Percentiles rank a stretch among this genome's conserved stretches.
Conservation (phyloP, 2,329 filamentous ascomycete species). For the Pseudocercospora musae region DNA sequence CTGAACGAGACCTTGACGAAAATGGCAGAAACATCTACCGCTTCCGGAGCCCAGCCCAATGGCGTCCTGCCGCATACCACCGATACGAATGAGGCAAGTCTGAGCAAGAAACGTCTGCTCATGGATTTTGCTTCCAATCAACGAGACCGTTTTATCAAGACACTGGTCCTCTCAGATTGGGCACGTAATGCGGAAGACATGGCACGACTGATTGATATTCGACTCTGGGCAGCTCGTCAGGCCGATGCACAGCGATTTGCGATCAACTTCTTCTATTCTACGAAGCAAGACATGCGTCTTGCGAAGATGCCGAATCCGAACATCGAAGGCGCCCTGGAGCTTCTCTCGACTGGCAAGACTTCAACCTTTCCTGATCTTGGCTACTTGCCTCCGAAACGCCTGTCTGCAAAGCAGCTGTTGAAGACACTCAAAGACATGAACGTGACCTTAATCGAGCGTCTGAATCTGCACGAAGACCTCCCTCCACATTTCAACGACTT, state of each 20-base stretch:
- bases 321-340: constrained; percentile 80
- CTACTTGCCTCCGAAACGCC: constrained; percentile 69
- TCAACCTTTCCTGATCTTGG: constrained; percentile 76
- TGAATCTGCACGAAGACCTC: constrained; percentile 82
- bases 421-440: constrained; percentile 78
- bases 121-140: constrained; percentile 75
- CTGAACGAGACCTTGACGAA: constrained; percentile 67
- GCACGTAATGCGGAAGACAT: constrained; percentile 72
- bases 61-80: constrained; percentile 37
- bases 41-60: constrained; percentile 46
- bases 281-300: constrained; percentile 69
- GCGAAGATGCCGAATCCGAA: constrained; percentile 86
- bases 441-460: constrained; percentile 72
- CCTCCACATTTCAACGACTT: constrained; percentile 76
- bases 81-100: constrained; percentile 62
- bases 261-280: constrained; percentile 40
- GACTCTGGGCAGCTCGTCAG: constrained; percentile 60
- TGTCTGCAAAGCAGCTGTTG: constrained; percentile 69
- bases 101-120: constrained; percentile 71
- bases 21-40: constrained; percentile 61
- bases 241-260: constrained; percentile 37
- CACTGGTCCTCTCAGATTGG: constrained; percentile 88
- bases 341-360: constrained; percentile 74
- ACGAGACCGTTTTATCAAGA: constrained; percentile 87
- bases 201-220: constrained; percentile 83